phyloP scores from a whole-genome alignment of 345 rosid genomes.

The Bruguiera sexangula region DNA sequence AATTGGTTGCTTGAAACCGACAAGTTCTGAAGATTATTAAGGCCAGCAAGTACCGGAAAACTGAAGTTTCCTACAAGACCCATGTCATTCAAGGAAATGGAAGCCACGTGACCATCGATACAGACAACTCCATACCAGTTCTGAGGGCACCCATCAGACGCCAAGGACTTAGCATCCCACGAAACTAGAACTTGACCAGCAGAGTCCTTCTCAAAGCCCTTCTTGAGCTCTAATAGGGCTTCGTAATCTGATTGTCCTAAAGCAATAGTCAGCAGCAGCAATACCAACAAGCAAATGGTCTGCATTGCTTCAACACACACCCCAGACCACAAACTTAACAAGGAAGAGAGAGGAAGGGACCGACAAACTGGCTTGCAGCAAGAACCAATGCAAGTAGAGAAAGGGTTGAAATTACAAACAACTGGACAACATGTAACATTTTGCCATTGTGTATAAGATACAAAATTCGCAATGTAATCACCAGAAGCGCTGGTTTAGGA shows the following conservation, averaged over 20 bases:
- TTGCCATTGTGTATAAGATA: neutral
- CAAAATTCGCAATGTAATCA: neutral
- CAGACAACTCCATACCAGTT: slow-evolving; percentile 81
- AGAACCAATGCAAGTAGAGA: neutral
- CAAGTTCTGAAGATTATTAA: slow-evolving; percentile 56
- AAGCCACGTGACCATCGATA: slow-evolving; percentile 50
- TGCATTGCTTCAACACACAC: slow-evolving; percentile 51
- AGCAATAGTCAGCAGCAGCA: slow-evolving; percentile 37
- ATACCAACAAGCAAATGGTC: slow-evolving; percentile 38
- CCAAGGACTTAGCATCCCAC: slow-evolving; percentile 62
- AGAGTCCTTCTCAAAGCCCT: slow-evolving; percentile 58
- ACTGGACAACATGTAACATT: neutral
- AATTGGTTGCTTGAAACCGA: slow-evolving; percentile 63
- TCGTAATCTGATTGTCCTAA: slow-evolving; percentile 63
- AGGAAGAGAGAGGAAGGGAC: neutral
- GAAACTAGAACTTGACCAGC: slow-evolving; percentile 53
- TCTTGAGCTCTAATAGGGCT: slow-evolving; percentile 72
- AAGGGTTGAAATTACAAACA: neutral
- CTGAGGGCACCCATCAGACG: slow-evolving; percentile 64
- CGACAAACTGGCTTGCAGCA: neutral
- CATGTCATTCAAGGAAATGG: slow-evolving; percentile 53
- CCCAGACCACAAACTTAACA: slow-evolving; percentile 7
- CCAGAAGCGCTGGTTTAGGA: slow-evolving; percentile 3
- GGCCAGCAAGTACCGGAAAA: slow-evolving; percentile 49
- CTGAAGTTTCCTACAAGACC: slow-evolving; percentile 70